Evolutionary conservation across 306 rosid genomes (phyloP).

Genomic region (Senna siamea): DNA sequence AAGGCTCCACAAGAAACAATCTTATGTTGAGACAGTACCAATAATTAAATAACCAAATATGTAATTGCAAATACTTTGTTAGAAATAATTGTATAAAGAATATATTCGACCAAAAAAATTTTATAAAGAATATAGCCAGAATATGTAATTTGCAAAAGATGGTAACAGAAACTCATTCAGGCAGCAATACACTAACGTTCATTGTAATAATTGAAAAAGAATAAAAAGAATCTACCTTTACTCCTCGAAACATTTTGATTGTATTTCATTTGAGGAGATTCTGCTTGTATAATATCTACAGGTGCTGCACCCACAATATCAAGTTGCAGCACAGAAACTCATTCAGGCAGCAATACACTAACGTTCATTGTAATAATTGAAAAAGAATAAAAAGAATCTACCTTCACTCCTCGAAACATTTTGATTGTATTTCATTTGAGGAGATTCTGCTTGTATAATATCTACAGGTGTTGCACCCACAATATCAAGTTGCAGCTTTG

Average conservation of each 20-base stretch:
- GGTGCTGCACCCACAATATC: conserved; percentile 38
- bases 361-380: conserved; percentile 4
- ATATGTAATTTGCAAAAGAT: conserved; percentile 9
- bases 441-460: conserved; percentile 38
- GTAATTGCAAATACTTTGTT: too few relatives aligned
- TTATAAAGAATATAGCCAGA: not conserved
- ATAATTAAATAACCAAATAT: conserved; percentile 3
- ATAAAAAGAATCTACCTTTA: conserved; percentile 39
- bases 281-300: conserved; percentile 29
- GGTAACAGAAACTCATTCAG: conserved; percentile 4
- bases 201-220: conserved; percentile 8
- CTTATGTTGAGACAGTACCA: conserved; percentile 19
- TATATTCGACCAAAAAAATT: too few relatives aligned
- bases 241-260: conserved; percentile 33
- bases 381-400: conserved; percentile 24
- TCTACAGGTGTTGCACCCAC: conserved; percentile 37
- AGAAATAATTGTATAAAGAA: too few relatives aligned
- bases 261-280: conserved; percentile 39
- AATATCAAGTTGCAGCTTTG: conserved; percentile 31
- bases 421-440: conserved; percentile 33
- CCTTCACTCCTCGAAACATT: conserved; percentile 41
- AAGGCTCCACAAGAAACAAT: conserved; percentile 31
- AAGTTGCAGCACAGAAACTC: conserved; percentile 28
- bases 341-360: conserved; percentile 8
- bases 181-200: conserved; percentile 5